Base-by-base conservation (phyloP, 1,284 basidiomycete genomes). In the Ceratobasidium sp. region DNA sequence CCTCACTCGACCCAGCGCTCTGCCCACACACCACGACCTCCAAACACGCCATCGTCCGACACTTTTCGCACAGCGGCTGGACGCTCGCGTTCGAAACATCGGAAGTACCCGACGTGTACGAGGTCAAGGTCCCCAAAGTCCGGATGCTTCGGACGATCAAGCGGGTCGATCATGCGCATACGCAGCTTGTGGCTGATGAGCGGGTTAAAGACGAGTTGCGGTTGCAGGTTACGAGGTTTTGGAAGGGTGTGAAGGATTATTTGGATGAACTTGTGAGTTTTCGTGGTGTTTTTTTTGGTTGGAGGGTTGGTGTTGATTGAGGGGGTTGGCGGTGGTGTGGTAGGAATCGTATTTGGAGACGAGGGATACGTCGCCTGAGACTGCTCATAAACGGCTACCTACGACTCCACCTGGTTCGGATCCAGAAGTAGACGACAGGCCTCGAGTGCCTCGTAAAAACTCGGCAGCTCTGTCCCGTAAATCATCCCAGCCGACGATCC, bases 141-240 rank as follows among this genome's bases (percentile, higher is more conserved):
- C 68, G 77, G 33, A 75, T 75, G 73, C 73, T 75, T 38, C 73
- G 62, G 0, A 54, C 73, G 10, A 38, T 38, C n/a, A 56, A 46
- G n/a, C 67, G 61, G 38, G 64, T 33, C 23, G 69, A 61, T n/a
- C 33, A 65, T 23, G 12, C 61, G 4, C 28, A 38, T 5, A 23
- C 54, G 20, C 38, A 68, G 10, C 15, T 44, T 12, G 52, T 61
- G 33, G 40, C 33, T 2, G 77, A 73, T 52, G 62, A 75, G 15
- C 26, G 50, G 46, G 73, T 52, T n/a, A 26, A 50, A 33, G n/a
- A 15, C 57, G 80, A 83, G 5, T 82, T 93, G 23, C 83, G 90
- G 77, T 84, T 86, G 67, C 90, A 93, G 82, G 92, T 93, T 75
- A 88, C 86, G 82, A 81, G 80, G 46, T 93, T 91, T 90, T 93